Percentiles rank a stretch among this genome's conserved stretches.
Evolutionary conservation across 352 stramenopile species (phyloP).

Genomic region (Globisporangium takayamanum): DNA sequence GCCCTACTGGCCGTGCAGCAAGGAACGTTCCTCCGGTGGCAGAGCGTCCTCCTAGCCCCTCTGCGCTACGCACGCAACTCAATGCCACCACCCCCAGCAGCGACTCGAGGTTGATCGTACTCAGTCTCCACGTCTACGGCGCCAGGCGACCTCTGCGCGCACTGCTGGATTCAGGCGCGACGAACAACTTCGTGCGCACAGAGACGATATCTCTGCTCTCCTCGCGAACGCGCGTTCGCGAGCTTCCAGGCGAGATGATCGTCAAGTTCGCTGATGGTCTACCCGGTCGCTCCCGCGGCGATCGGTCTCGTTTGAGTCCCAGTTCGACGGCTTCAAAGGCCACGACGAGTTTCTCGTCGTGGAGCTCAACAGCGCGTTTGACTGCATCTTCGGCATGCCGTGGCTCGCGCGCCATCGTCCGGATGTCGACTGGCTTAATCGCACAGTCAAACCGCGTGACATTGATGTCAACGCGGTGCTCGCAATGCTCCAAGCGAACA

Average conservation of each 20-base stretch:
- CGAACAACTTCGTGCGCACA: not conserved
- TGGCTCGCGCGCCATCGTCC: constrained; percentile 20
- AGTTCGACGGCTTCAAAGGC: constrained; percentile 14
- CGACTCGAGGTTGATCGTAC: constrained; percentile 11
- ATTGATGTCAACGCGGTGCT: constrained; percentile 16
- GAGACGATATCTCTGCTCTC: not conserved
- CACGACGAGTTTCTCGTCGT: constrained; percentile 25
- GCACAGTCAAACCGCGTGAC: constrained; percentile 12
- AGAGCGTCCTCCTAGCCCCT: not conserved
- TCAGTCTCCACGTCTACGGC: constrained; percentile 15
- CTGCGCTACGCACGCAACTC: constrained; percentile 1
- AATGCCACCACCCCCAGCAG: constrained; percentile 14
- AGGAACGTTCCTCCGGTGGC: not conserved
- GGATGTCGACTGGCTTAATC: constrained; percentile 16
- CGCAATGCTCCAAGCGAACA: not conserved
- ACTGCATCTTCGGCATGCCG: constrained; percentile 25
- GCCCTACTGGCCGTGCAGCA: too few species aligned
- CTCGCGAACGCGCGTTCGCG: not conserved
- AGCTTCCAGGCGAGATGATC: not conserved
- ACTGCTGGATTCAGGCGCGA: not conserved
- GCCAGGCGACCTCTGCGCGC: not conserved
- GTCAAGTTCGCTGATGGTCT: constrained; percentile 3
- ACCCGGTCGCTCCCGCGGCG: constrained; percentile 8
- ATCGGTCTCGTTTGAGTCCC: constrained; percentile 11
- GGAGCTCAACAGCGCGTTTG: constrained; percentile 18